These are phyloP conservation scores for Blastomyces gilchristii DNA, from an alignment of 2,329 filamentous ascomycete genomes.

Conservation along the genomic window DNA sequence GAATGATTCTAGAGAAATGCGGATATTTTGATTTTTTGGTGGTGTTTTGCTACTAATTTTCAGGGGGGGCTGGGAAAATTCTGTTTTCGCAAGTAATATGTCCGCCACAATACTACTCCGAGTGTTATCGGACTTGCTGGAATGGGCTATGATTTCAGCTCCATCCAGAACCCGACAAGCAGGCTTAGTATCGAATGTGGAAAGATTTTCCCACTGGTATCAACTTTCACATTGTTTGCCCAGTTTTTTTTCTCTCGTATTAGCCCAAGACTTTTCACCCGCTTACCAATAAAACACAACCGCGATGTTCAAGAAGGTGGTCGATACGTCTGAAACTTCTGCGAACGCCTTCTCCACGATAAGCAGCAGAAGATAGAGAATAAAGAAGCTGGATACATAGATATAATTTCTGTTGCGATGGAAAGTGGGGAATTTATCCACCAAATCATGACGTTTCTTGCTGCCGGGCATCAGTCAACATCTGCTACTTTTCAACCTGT, in stretches of 20 bases:
- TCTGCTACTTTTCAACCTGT: constrained; percentile 67
- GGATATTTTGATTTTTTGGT: no score
- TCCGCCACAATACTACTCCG: no score
- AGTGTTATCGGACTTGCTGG: constrained; percentile 63
- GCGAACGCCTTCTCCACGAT: constrained; percentile 56
- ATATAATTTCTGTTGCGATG: constrained; percentile 73
- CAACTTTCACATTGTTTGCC: not conserved
- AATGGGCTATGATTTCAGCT: constrained; percentile 59
- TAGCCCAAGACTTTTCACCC: not conserved
- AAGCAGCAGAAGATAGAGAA: constrained; percentile 52
- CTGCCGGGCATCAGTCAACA: constrained; percentile 72
- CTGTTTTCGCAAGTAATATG: no score
- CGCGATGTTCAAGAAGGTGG: constrained; percentile 49
- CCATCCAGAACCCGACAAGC: constrained; percentile 51
- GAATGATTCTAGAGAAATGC: no score
- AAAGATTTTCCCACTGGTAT: constrained; percentile 19
- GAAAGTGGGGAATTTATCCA: constrained; percentile 65
- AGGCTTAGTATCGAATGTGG: constrained; percentile 40
- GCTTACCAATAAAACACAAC: constrained; percentile 42
- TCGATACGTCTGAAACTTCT: constrained; percentile 53
- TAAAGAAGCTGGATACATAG: constrained; percentile 40
- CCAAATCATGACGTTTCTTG: constrained; percentile 84
- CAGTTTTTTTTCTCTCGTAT: constrained; percentile 26
- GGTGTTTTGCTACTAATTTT: no score
- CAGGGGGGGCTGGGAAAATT: no score